A percentile compares a stretch with the other conserved stretches of the same genome.
phyloP scores from a whole-genome alignment of 345 rosid species.

The Firmiana major region DNA sequence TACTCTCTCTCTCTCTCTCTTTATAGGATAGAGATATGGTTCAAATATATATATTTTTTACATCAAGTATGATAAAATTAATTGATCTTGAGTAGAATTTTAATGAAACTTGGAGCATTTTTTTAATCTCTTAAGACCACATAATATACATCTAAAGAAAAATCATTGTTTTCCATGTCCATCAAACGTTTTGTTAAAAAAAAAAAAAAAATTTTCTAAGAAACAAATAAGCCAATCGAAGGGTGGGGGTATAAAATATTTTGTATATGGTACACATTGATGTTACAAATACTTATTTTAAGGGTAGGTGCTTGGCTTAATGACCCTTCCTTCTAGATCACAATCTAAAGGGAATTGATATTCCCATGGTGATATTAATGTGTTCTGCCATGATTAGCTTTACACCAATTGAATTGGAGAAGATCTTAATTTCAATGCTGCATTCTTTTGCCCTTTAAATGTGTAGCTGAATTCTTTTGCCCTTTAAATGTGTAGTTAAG shows the following conservation, averaged over 20 bases:
- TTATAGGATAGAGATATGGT: neutral
- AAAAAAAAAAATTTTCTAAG: too few relatives aligned
- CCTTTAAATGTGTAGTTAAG: neutral
- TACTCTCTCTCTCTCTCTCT: too few relatives aligned
- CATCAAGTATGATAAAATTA: neutral
- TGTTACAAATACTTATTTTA: neutral
- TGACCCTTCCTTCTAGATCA: neutral
- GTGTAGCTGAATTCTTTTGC: neutral
- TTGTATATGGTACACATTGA: neutral
- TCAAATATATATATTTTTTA: neutral
- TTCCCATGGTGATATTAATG: neutral
- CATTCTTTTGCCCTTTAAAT: neutral
- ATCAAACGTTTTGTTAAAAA: neutral
- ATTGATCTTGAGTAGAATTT: neutral
- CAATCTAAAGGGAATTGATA: neutral
- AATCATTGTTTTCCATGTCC: too few relatives aligned
- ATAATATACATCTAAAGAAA: too few relatives aligned
- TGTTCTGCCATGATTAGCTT: neutral
- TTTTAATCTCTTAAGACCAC: neutral
- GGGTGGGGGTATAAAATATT: neutral
- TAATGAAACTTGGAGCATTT: neutral
- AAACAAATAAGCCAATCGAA: neutral
- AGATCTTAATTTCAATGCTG: neutral
- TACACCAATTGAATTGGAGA: too few relatives aligned
- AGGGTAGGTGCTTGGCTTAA: neutral